A percentile compares a stretch with the other conserved stretches of the same genome.
These are phyloP conservation scores for Amniculicola lignicola DNA, from an alignment of 495 filamentous ascomycete genomes.

Conservation along the genomic window DNA sequence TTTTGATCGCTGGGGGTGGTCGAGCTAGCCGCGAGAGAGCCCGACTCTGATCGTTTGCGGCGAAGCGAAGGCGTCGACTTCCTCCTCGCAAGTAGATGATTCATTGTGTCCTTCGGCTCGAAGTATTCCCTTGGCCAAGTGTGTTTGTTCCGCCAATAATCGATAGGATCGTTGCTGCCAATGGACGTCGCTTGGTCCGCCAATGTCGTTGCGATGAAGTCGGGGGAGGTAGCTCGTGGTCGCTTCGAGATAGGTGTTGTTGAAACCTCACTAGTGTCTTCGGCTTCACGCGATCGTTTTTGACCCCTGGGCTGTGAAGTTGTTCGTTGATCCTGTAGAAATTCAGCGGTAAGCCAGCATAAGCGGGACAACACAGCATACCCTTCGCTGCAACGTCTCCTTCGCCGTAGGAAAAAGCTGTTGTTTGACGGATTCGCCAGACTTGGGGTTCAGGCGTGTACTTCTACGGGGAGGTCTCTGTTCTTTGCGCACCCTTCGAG, in stretches of 20 bases:
- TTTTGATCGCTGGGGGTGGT: constrained; percentile 46
- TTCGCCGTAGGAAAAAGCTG: constrained; percentile 2
- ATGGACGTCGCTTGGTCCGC: background rate
- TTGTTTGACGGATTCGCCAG: constrained; percentile 1
- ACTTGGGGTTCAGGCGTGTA: no score
- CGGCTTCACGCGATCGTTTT: no score
- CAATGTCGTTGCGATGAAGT: constrained; percentile 6
- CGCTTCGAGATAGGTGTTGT: constrained; percentile 10
- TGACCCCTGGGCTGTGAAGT: background rate
- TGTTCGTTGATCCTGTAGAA: constrained; percentile 9
- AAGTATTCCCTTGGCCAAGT: constrained; percentile 13
- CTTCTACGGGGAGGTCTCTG: no score
- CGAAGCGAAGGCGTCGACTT: constrained; percentile 38
- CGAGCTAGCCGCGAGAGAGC: no score
- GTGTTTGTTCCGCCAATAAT: constrained; percentile 9
- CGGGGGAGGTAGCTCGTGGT: constrained; percentile 3
- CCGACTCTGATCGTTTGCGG: constrained; percentile 39
- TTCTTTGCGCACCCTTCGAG: no score
- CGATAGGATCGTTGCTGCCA: constrained; percentile 5
- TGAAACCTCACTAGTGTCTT: background rate
- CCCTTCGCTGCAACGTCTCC: constrained; percentile 3
- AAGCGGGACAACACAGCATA: constrained; percentile 12
- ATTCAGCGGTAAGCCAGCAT: constrained; percentile 3
- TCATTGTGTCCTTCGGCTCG: constrained; percentile 6
- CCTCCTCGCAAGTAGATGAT: constrained; percentile 35